Percentiles rank a stretch among this genome's conserved stretches.
Evolutionary conservation across 345 rosid genomes (phyloP).

Genomic region (Syzygium aqueum): DNA sequence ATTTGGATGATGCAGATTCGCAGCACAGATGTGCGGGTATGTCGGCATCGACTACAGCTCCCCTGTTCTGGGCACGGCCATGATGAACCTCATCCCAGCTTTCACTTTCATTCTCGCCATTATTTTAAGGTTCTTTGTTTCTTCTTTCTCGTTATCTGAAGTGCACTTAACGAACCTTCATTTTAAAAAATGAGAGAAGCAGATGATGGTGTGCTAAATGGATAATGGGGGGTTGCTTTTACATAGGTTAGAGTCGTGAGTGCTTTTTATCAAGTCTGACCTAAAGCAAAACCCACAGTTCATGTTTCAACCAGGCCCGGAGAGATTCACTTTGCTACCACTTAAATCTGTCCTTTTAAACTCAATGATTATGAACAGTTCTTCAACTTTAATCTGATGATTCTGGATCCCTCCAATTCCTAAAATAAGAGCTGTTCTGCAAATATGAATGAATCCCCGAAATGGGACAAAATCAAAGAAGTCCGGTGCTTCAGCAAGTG

Average conservation of each 20-base stretch:
- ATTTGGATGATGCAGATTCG: conserved; percentile 5
- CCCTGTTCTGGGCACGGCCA: conserved; percentile 37
- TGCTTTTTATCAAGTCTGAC: too few species aligned
- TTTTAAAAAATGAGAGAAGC: background rate
- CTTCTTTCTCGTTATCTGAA: background rate
- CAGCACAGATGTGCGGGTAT: conserved; percentile 19
- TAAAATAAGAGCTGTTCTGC: background rate
- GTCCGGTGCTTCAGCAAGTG: background rate
- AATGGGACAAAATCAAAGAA: background rate
- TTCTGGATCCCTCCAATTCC: background rate
- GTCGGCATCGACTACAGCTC: conserved; percentile 39
- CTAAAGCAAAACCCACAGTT: too few species aligned
- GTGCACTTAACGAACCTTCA: background rate
- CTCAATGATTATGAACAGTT: background rate
- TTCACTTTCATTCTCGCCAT: conserved; percentile 40
- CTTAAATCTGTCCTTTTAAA: background rate
- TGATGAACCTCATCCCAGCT: conserved; percentile 44
- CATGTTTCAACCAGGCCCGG: background rate
- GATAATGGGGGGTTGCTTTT: background rate
- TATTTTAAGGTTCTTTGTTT: conserved; percentile 23
- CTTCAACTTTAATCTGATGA: background rate
- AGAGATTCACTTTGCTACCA: background rate
- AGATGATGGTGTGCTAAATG: background rate
- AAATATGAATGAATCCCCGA: background rate
- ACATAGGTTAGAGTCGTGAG: background rate